These are phyloP conservation scores for Candida chilensis DNA, from an alignment of 805 yeast species.

Conservation along the genomic window DNA sequence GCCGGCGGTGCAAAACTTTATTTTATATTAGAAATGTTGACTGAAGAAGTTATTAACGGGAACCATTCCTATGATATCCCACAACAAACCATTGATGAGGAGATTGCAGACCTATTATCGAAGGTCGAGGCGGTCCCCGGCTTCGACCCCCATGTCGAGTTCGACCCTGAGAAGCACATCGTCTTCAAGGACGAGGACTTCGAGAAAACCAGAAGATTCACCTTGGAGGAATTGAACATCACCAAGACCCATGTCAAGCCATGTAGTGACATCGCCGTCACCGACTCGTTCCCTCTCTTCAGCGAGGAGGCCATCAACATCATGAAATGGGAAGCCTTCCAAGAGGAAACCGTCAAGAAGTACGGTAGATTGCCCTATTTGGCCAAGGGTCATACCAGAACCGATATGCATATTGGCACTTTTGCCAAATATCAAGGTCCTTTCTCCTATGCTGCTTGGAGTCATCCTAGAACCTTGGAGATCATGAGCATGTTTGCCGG, in stretches of 20 bases:
- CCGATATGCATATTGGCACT: slow-evolving; percentile 16
- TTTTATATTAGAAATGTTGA: slow-evolving; percentile 2
- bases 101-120: slow-evolving; percentile 8
- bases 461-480: slow-evolving; percentile 15
- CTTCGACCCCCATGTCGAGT: slow-evolving; percentile 14
- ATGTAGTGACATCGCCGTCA: slow-evolving; percentile 20
- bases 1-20: no score
- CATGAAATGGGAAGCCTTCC: slow-evolving; percentile 17
- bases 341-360: slow-evolving; percentile 9
- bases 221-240: slow-evolving; percentile 25
- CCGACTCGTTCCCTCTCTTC: slow-evolving; percentile 18
- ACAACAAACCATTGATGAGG: slow-evolving; percentile 12
- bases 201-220: slow-evolving; percentile 22
- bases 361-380: slow-evolving; percentile 10
- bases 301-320: slow-evolving; percentile 17
- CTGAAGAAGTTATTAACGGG: slow-evolving; percentile 7
- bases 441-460: slow-evolving; percentile 17
- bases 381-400: slow-evolving; percentile 7
- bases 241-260: slow-evolving; percentile 21
- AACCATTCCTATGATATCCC: slow-evolving; percentile 12
- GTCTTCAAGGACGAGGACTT: slow-evolving; percentile 25
- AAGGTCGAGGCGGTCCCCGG: slow-evolving; percentile 9
- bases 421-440: slow-evolving; percentile 11
- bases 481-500: slow-evolving; percentile 16
- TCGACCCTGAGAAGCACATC: slow-evolving; percentile 27